Percentiles rank a stretch among this genome's conserved stretches.
Evolutionary conservation across 2,329 filamentous ascomycete genomes (phyloP).

Genomic region (Ceratocystis albifundus): DNA sequence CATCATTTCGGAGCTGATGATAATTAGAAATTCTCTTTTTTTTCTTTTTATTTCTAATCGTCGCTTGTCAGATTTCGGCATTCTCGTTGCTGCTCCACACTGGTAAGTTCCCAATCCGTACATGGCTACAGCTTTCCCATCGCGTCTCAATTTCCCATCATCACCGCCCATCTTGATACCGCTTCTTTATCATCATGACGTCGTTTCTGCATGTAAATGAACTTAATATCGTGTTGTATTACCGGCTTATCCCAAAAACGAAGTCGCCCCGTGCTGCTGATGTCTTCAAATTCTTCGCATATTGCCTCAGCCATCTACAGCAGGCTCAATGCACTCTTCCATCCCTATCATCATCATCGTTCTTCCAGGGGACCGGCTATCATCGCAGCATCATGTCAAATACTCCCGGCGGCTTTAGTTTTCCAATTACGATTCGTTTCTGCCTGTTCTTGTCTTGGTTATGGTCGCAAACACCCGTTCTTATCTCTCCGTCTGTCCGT

Average conservation of each 20-base stretch:
- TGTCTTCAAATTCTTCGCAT: not conserved
- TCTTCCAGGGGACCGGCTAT: not conserved
- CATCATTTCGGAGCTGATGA: slow-evolving; percentile 5
- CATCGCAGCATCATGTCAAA: slow-evolving; percentile 16
- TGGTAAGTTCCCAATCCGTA: slow-evolving; percentile 11
- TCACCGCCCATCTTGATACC: slow-evolving; percentile 14
- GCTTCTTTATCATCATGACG: slow-evolving; percentile 18
- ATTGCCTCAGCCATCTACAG: not conserved
- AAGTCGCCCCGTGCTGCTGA: slow-evolving; percentile 14
- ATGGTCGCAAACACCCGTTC: slow-evolving; percentile 16
- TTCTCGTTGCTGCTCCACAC: slow-evolving; percentile 7
- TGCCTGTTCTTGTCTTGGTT: not conserved
- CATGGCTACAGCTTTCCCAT: slow-evolving; percentile 17
- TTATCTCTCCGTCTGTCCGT: not conserved
- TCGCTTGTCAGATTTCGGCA: not conserved
- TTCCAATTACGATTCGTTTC: slow-evolving; percentile 5
- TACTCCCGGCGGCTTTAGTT: slow-evolving; percentile 1
- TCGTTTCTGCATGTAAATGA: slow-evolving; percentile 5
- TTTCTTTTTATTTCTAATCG: slow-evolving; percentile 9
- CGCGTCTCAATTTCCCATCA: slow-evolving; percentile 21
- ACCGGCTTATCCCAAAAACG: not conserved
- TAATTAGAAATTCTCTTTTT: slow-evolving; percentile 15
- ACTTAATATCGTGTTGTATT: not conserved
- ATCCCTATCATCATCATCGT: slow-evolving; percentile 11
- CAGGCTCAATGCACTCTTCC: not conserved